Conservation (phyloP, 176 grass and related monocot genomes). For the Cocos nucifera region DNA sequence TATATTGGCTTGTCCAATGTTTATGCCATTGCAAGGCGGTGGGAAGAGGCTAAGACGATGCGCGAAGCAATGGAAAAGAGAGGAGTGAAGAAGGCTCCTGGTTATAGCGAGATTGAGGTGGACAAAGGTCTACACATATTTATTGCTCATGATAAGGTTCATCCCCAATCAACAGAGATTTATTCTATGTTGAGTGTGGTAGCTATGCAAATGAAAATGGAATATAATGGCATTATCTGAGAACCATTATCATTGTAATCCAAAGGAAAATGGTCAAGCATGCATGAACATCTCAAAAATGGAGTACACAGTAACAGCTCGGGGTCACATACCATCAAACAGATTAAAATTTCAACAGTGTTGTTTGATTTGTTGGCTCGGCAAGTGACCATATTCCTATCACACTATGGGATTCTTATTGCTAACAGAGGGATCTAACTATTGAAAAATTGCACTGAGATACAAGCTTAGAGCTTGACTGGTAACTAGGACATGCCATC, state of each 20-base stretch:
- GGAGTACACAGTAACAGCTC: too few species aligned
- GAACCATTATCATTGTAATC: background rate
- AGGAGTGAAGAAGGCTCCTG: conserved; percentile 46
- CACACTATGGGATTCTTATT: too few species aligned
- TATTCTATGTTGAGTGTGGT: conserved; percentile 46
- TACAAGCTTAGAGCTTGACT: too few species aligned
- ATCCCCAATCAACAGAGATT: conserved; percentile 30
- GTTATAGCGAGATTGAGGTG: conserved; percentile 65
- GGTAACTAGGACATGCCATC: too few species aligned
- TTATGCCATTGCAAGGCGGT: conserved; percentile 40
- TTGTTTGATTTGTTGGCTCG: too few species aligned
- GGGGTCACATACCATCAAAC: too few species aligned
- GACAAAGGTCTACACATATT: conserved; percentile 27
- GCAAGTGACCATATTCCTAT: too few species aligned
- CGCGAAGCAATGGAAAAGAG: conserved; percentile 53
- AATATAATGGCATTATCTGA: conserved; percentile 13
- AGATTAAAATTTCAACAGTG: too few species aligned
- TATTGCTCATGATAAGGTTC: conserved; percentile 44
- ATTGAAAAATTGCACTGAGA: too few species aligned
- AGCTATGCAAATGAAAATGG: conserved; percentile 47
- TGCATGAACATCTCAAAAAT: too few species aligned
- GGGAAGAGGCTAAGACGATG: conserved; percentile 51
- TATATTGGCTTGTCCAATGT: conserved; percentile 69
- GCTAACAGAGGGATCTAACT: too few species aligned
- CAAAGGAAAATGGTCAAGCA: too few species aligned